phyloP scores from a whole-genome alignment of 495 filamentous ascomycete species.

The Mytilinidion resinicola region DNA sequence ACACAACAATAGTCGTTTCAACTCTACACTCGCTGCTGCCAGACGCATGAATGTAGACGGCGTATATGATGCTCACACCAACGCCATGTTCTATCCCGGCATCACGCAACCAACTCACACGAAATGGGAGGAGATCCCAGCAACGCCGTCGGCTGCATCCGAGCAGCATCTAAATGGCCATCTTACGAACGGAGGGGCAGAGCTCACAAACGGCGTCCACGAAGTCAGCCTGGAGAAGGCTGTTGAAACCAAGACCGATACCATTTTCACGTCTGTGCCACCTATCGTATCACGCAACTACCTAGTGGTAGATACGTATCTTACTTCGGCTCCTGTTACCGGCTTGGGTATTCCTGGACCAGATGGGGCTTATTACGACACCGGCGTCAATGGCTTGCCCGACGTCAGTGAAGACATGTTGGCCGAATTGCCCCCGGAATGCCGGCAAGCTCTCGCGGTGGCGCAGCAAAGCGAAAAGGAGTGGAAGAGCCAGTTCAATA shows the following conservation, averaged over 20 bases:
- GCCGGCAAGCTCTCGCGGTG: slow-evolving; percentile 59
- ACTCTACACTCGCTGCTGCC: slow-evolving; percentile 55
- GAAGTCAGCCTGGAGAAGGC: slow-evolving; percentile 7
- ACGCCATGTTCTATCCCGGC: slow-evolving; percentile 75
- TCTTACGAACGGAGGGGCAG: slow-evolving; percentile 20
- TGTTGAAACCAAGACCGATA: neutral
- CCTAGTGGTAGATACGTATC: slow-evolving; percentile 64
- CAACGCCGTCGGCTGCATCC: slow-evolving; percentile 8
- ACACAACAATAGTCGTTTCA: slow-evolving; percentile 64
- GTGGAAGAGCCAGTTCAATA: slow-evolving; percentile 70
- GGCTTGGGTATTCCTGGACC: slow-evolving; percentile 58
- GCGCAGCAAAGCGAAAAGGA: slow-evolving; percentile 53
- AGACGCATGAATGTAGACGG: slow-evolving; percentile 66
- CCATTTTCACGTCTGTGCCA: slow-evolving; percentile 56
- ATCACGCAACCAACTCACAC: slow-evolving; percentile 88
- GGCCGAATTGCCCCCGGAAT: slow-evolving; percentile 63
- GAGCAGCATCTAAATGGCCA: slow-evolving; percentile 4
- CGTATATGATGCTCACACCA: slow-evolving; percentile 90
- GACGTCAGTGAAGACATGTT: slow-evolving; percentile 61
- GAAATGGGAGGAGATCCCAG: slow-evolving; percentile 61
- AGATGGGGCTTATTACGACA: slow-evolving; percentile 52
- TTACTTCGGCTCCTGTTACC: slow-evolving; percentile 53
- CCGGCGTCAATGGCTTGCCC: slow-evolving; percentile 60
- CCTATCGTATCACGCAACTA: slow-evolving; percentile 65
- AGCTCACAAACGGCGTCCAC: slow-evolving; percentile 6